phyloP scores from a whole-genome alignment of 257 asterid genomes.

The Lavandula angustifolia region DNA sequence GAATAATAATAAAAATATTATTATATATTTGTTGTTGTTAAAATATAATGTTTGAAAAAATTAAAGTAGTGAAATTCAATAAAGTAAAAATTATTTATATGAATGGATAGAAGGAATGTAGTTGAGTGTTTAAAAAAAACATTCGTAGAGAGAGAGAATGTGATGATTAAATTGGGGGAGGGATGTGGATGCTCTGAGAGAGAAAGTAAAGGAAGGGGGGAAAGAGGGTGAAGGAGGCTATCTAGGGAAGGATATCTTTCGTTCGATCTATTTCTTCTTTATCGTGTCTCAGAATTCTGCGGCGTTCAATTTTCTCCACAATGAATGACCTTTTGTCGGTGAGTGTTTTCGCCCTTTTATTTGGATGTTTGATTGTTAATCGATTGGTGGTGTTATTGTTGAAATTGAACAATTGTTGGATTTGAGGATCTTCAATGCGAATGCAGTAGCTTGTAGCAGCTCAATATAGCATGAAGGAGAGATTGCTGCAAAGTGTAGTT shows the following conservation, averaged over 20 bases:
- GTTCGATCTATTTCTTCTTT: slow-evolving; percentile 32
- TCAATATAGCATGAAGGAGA: neutral
- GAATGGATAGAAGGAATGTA: too few relatives aligned
- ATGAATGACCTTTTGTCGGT: slow-evolving; percentile 86
- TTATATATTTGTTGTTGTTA: too few relatives aligned
- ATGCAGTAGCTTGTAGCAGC: slow-evolving; percentile 30
- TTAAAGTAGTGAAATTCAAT: too few relatives aligned
- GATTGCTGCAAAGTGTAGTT: slow-evolving; percentile 24
- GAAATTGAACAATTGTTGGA: slow-evolving; percentile 9
- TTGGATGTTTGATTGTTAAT: slow-evolving; percentile 29
- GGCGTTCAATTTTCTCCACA: slow-evolving; percentile 27
- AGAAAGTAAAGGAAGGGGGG: slow-evolving; percentile 24
- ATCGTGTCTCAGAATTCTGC: slow-evolving; percentile 34
- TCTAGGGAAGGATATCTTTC: slow-evolving; percentile 35
- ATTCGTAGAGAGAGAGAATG: too few relatives aligned
- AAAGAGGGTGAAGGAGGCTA: slow-evolving; percentile 29
- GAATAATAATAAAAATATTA: too few relatives aligned
- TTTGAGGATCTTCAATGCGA: slow-evolving; percentile 22
- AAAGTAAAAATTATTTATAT: too few relatives aligned
- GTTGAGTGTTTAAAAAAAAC: too few relatives aligned
- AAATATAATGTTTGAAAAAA: too few relatives aligned
- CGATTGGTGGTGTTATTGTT: slow-evolving; percentile 32
- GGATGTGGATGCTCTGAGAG: slow-evolving; percentile 14
- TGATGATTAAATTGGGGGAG: too few relatives aligned
- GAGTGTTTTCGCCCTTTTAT: slow-evolving; percentile 21